Base-by-base conservation (phyloP, 2,329 filamentous ascomycete species). In the Colletotrichum shisoi region DNA sequence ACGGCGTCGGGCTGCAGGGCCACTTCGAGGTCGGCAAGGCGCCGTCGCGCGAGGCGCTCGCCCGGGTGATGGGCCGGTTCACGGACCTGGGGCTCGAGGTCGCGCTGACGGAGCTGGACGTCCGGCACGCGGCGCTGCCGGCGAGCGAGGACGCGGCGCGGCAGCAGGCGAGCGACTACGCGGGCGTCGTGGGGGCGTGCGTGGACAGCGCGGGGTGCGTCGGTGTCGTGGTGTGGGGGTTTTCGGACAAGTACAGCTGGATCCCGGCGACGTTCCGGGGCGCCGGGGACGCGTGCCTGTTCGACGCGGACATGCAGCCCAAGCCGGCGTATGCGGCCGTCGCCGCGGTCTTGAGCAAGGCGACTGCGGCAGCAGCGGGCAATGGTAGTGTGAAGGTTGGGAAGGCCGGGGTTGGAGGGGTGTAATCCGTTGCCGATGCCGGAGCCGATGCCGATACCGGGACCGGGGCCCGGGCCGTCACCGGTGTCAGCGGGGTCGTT, bases 81-180 rank as follows among this genome's bases (percentile, higher is more conserved):
- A 76, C 74, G 11, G 78, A 82, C 2, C 82, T 81, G 15, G 75
- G 80, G 13, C 75, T 76, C 40, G 87, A 91, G 72, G 83, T 89
- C 39, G 87, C 88, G 7, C 81, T 90, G 49, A 91, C 88, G 2
- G 88, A 91, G 78, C 81, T 91, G 21, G 90, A 92, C 73, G 90
- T 92, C 72, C 82, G 83, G 54, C 79, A 79, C n/a, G 86, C 84
- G 2, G 78, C 82, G 19, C 70, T 82, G 3, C 76, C 77, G 13
- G 88, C 91, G 73, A 90, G 89, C 71, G 76, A 82, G 17, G 81
- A 83, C 27, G 81, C 86, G 24, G 80, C 82, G 70, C 81, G 75
- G 27, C 78, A 80, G 46, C 86, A 88, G 76, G 81, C 80, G 0
- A 71, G 71, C 15, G 81, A 83, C 69, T 87, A 83, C 72, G 78